These are phyloP conservation scores for Trichoderma sp. DNA, from an alignment of 2,329 filamentous ascomycete genomes.

Conservation along the genomic window DNA sequence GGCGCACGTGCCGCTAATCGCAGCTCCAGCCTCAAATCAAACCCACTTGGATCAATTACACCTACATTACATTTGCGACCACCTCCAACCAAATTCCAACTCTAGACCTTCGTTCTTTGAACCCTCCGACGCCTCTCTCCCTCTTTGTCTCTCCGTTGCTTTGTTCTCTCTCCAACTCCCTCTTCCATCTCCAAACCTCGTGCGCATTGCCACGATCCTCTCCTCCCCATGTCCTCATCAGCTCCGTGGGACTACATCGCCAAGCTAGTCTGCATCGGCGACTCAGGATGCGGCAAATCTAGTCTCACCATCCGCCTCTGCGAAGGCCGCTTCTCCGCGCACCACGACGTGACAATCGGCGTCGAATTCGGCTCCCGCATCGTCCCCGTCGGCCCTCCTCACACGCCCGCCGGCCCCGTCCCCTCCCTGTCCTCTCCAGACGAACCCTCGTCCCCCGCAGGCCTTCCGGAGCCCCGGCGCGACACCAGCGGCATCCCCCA, in stretches of 20 bases:
- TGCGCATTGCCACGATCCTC: neutral
- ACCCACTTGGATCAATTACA: constrained; percentile 11
- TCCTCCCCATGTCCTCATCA: constrained; percentile 49
- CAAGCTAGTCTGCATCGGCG: constrained; percentile 96
- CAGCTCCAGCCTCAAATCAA: constrained; percentile 7
- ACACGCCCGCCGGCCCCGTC: constrained; percentile 46
- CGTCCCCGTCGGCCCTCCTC: constrained; percentile 83
- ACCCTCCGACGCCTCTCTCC: neutral
- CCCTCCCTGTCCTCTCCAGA: constrained; percentile 26
- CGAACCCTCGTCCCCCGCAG: constrained; percentile 29
- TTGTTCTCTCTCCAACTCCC: neutral
- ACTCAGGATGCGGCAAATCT: constrained; percentile 94
- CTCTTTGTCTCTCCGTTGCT: neutral
- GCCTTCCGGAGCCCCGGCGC: constrained; percentile 54
- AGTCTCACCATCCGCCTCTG: constrained; percentile 91
- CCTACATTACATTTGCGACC: neutral
- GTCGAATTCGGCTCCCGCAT: constrained; percentile 95
- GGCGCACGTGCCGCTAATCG: constrained; percentile 10
- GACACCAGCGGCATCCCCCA: constrained; percentile 43
- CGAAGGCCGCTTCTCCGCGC: constrained; percentile 89
- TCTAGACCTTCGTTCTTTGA: neutral
- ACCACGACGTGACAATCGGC: constrained; percentile 96
- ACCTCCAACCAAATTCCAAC: neutral
- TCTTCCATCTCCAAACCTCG: neutral
- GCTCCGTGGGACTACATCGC: constrained; percentile 96